Percentiles rank a stretch among this genome's conserved stretches.
Evolutionary conservation across 2,329 filamentous ascomycete species (phyloP).

Genomic region (Aspergillus cejpii): DNA sequence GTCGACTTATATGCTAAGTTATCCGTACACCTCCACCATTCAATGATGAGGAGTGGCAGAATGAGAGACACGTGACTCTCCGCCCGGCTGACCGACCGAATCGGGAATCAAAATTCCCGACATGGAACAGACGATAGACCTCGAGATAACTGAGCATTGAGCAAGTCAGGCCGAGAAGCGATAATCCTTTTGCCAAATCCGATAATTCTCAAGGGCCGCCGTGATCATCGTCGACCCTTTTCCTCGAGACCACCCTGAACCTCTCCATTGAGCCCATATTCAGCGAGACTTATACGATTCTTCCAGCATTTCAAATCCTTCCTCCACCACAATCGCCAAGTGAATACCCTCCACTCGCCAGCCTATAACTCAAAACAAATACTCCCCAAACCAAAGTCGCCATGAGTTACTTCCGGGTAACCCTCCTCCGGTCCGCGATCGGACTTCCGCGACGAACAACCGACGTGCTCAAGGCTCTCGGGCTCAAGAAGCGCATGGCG

Average conservation of each 20-base stretch:
- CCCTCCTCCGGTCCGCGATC: constrained; percentile 81
- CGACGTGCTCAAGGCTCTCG: constrained; percentile 76
- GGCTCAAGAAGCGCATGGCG: constrained; percentile 73
- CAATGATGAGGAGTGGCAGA: constrained; percentile 12
- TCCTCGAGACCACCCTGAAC: no score
- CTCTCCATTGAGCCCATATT: neutral
- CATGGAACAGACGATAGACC: neutral
- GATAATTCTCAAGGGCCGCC: no score
- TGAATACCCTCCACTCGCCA: constrained; percentile 1
- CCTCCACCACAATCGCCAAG: constrained; percentile 1
- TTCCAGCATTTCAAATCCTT: no score
- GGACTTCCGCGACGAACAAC: constrained; percentile 73
- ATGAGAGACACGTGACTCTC: constrained; percentile 28
- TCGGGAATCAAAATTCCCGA: constrained; percentile 16
- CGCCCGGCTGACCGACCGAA: constrained; percentile 20
- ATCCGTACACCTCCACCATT: neutral
- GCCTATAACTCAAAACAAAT: neutral
- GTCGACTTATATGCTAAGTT: neutral
- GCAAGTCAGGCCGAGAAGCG: neutral
- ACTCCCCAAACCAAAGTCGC: no score
- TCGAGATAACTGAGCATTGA: neutral
- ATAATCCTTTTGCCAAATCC: neutral
- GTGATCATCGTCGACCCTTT: no score
- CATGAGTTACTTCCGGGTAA: constrained; percentile 89
- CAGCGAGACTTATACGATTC: neutral